phyloP scores from a whole-genome alignment of 1,139 yeast genomes.

The Arxiozyma slooffiae region DNA sequence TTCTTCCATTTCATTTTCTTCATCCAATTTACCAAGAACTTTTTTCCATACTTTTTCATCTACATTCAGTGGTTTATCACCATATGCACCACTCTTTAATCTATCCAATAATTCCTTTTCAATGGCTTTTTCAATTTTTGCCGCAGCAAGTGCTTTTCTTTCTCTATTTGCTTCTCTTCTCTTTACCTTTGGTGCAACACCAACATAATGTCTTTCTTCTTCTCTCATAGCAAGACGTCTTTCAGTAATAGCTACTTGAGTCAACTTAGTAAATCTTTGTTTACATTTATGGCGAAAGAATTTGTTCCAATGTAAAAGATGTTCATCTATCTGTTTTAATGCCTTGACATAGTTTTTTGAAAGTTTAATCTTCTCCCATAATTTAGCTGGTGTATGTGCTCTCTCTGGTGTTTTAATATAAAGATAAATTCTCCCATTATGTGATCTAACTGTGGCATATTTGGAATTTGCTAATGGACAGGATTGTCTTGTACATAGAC shows the following conservation, averaged over 20 bases:
- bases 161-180: slow-evolving; percentile 91
- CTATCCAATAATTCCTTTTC: slow-evolving; percentile 91
- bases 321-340: slow-evolving; percentile 75
- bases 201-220: slow-evolving; percentile 86
- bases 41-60: slow-evolving; percentile 94
- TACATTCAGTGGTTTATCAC: slow-evolving; percentile 93
- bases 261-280: slow-evolving; percentile 85
- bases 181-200: slow-evolving; percentile 85
- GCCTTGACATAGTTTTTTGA: slow-evolving; percentile 85
- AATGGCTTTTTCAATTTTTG: slow-evolving; percentile 90
- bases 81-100: slow-evolving; percentile 94
- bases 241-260: slow-evolving; percentile 94
- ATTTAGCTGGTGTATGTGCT: slow-evolving; percentile 84
- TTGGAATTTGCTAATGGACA: slow-evolving; percentile 95
- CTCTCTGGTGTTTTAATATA: slow-evolving; percentile 97
- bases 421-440: slow-evolving; percentile 78
- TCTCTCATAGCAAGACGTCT: slow-evolving; percentile 84
- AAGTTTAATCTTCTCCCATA: slow-evolving; percentile 89
- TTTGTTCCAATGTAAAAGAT: slow-evolving; percentile 86
- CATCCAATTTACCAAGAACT: slow-evolving; percentile 67
- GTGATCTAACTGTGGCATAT: slow-evolving; percentile 86
- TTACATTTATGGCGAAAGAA: slow-evolving; percentile 87
- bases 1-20: slow-evolving; percentile 56
- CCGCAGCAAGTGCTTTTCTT: slow-evolving; percentile 92
- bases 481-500: slow-evolving; percentile 83